Conservation (phyloP, 805 yeast genomes). For the Cyberlindnera sargentensis region DNA sequence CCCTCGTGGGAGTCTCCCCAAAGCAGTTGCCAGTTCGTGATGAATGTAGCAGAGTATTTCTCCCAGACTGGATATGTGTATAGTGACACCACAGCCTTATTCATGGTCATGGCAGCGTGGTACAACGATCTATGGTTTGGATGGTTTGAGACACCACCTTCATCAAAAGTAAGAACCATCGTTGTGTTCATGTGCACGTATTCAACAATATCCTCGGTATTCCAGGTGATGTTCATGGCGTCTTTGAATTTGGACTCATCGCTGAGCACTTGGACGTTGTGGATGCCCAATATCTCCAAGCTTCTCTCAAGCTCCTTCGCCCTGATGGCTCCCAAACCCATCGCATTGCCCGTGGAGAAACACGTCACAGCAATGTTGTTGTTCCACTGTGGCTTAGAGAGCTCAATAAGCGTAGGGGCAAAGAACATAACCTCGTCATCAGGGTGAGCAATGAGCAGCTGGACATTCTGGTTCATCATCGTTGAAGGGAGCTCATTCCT, state of each 20-base stretch:
- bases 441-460: constrained; percentile 83
- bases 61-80: constrained; percentile 27
- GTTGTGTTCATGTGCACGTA: constrained; percentile 29
- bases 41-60: constrained; percentile 42
- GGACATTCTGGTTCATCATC: constrained; percentile 22
- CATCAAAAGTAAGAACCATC: constrained; percentile 72
- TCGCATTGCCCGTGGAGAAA: constrained; percentile 71
- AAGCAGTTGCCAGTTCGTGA: constrained; percentile 9
- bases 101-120: constrained; percentile 30
- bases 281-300: constrained; percentile 48
- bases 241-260: constrained; percentile 49
- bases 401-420: constrained; percentile 63
- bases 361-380: constrained; percentile 58
- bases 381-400: constrained; percentile 37
- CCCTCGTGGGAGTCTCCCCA: not conserved
- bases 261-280: constrained; percentile 35
- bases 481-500: not conserved
- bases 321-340: constrained; percentile 63
- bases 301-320: constrained; percentile 50
- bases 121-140: constrained; percentile 73
- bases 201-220: constrained; percentile 31
- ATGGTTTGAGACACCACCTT: constrained; percentile 75
- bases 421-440: constrained; percentile 99
- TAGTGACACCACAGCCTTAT: constrained; percentile 22
- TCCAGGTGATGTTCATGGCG: constrained; percentile 67